A percentile compares a stretch with the other conserved stretches of the same genome.
These are phyloP conservation scores for Tulasnella calospora DNA, from an alignment of 768 basidiomycete species.

Conservation along the genomic window DNA sequence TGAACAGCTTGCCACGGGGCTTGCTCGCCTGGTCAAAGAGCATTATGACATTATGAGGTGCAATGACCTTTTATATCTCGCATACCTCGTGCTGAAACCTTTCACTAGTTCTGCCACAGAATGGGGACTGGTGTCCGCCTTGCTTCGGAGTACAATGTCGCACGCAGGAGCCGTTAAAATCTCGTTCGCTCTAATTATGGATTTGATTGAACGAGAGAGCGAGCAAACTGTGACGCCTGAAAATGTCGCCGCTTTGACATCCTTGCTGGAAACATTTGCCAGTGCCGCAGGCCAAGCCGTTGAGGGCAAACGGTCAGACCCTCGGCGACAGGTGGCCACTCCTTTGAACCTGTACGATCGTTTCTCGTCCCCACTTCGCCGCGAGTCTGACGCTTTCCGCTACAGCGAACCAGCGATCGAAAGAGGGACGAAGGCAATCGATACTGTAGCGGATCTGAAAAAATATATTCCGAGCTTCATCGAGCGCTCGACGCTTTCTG, in stretches of 20 bases:
- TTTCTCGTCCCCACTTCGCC: not conserved
- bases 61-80: not conserved
- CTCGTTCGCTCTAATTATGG: conserved; percentile 73
- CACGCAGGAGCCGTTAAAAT: conserved; percentile 83
- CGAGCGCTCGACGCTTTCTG: conserved; percentile 37
- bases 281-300: conserved; percentile 57
- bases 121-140: conserved; percentile 88
- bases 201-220: conserved; percentile 57
- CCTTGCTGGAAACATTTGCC: conserved; percentile 82
- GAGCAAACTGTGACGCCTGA: conserved; percentile 60
- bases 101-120: conserved; percentile 75
- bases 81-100: not conserved
- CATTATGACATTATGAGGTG: conserved; percentile 69
- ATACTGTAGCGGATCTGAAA: conserved; percentile 70
- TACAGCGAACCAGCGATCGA: conserved; percentile 69
- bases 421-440: conserved; percentile 77
- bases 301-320: conserved; percentile 54
- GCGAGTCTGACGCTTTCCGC: not conserved
- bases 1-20: conserved; percentile 82
- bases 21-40: conserved; percentile 71
- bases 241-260: conserved; percentile 74
- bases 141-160: conserved; percentile 77
- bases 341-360: conserved; percentile 18
- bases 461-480: conserved; percentile 58
- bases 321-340: conserved; percentile 34